phyloP scores from a whole-genome alignment of 768 basidiomycete species.

The Termitomyces sp. region DNA sequence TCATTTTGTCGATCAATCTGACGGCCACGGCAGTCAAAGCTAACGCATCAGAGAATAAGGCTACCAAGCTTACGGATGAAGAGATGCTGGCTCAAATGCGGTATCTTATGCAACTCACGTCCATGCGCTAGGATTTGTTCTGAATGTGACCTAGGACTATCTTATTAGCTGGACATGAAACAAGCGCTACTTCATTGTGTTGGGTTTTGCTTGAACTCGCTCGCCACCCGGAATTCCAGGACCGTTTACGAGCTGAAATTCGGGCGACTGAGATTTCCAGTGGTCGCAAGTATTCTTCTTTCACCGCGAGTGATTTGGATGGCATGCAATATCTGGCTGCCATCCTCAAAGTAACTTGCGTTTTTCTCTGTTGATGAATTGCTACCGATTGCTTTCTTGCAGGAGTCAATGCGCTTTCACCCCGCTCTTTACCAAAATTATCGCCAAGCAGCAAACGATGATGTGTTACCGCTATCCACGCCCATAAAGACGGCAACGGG shows the following conservation, averaged over 20 bases:
- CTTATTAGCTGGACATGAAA: slow-evolving; percentile 52
- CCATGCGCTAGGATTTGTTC: background rate
- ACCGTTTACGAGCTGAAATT: slow-evolving; percentile 57
- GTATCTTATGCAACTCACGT: slow-evolving; percentile 10
- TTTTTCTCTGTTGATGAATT: background rate
- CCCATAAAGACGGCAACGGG: slow-evolving; percentile 45
- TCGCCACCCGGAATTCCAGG: slow-evolving; percentile 51
- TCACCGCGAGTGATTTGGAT: slow-evolving; percentile 43
- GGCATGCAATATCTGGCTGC: slow-evolving; percentile 44
- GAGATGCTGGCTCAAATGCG: slow-evolving; percentile 37
- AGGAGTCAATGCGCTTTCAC: slow-evolving; percentile 51
- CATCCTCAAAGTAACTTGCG: slow-evolving; percentile 35
- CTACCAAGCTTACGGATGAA: slow-evolving; percentile 30
- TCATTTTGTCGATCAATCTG: background rate
- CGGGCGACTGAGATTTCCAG: slow-evolving; percentile 28
- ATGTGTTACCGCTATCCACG: slow-evolving; percentile 52
- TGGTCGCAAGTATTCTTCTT: slow-evolving; percentile 32
- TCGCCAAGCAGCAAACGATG: slow-evolving; percentile 45
- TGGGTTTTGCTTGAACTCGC: slow-evolving; percentile 66
- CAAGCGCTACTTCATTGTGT: slow-evolving; percentile 49
- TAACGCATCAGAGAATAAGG: slow-evolving; percentile 33
- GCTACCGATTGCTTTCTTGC: background rate
- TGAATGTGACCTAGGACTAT: slow-evolving; percentile 29
- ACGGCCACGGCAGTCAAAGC: slow-evolving; percentile 34
- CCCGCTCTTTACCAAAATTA: slow-evolving; percentile 50